These are phyloP conservation scores for Pythium aquatile DNA, from an alignment of 352 stramenopile species.

Conservation along the genomic window DNA sequence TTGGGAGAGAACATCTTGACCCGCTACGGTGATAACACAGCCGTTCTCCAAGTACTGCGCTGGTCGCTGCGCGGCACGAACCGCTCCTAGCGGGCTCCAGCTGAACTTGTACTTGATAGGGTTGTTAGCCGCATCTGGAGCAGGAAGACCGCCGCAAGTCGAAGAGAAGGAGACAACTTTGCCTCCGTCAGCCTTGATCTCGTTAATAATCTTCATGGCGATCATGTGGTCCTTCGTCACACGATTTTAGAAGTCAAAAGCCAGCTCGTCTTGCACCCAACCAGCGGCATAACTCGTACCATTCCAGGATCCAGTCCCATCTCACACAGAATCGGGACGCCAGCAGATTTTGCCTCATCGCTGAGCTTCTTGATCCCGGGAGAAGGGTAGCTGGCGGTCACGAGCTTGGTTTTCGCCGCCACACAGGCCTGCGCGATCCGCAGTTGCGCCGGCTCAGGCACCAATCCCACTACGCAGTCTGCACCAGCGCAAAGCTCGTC, in stretches of 20 bases:
- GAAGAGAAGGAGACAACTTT: conserved; percentile 75
- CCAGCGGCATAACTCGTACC: conserved; percentile 11
- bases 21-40: conserved; percentile 49
- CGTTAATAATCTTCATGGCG: conserved; percentile 87
- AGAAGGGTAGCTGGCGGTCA: conserved; percentile 90
- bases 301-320: conserved; percentile 90
- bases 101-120: conserved; percentile 93
- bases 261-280: too few relatives aligned
- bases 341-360: conserved; percentile 39
- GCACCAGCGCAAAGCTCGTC: conserved; percentile 31
- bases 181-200: conserved; percentile 59
- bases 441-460: conserved; percentile 81
- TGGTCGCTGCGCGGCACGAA: conserved; percentile 39
- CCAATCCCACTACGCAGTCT: conserved; percentile 80
- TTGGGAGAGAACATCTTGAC: conserved; percentile 48
- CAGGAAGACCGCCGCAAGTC: conserved; percentile 84
- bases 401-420: conserved; percentile 53
- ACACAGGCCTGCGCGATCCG: conserved; percentile 70
- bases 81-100: conserved; percentile 80
- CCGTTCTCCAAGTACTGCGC: conserved; percentile 63
- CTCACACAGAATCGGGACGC: conserved; percentile 86
- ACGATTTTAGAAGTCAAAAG: not conserved
- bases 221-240: conserved; percentile 76
- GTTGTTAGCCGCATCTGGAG: conserved; percentile 86
- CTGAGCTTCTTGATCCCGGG: conserved; percentile 65